Conservation (phyloP, 2,329 filamentous ascomycete species). For the Sordariomycetes sp. region DNA sequence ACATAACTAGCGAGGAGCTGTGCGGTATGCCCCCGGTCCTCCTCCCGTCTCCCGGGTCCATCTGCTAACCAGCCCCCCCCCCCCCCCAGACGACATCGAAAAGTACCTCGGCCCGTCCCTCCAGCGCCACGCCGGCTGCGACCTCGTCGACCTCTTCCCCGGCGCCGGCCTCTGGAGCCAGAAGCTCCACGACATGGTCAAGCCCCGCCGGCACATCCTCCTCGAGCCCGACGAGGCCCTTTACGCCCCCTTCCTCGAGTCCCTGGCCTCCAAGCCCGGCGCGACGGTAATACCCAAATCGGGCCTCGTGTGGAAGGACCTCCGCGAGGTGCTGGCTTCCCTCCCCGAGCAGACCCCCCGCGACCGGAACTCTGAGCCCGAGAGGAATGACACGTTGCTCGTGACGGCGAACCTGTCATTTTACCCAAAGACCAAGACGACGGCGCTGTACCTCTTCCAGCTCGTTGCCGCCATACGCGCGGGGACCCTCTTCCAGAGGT, state of each 20-base stretch:
- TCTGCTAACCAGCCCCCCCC: neutral
- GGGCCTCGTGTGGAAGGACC: constrained; percentile 46
- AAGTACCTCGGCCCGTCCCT: constrained; percentile 57
- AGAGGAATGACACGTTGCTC: constrained; percentile 60
- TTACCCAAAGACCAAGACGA: constrained; percentile 34
- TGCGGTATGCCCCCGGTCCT: constrained; percentile 22
- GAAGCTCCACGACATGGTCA: constrained; percentile 59
- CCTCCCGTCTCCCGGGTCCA: neutral
- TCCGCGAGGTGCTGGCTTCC: constrained; percentile 34
- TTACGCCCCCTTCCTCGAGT: constrained; percentile 48
- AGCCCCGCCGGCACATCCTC: constrained; percentile 72
- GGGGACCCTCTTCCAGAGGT: constrained; percentile 52
- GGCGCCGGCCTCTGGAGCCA: constrained; percentile 67
- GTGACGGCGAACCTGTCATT: constrained; percentile 55
- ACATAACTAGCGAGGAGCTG: constrained; percentile 36
- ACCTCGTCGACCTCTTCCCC: constrained; percentile 79
- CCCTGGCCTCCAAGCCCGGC: constrained; percentile 35
- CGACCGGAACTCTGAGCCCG: constrained; percentile 23
- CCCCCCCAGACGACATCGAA: constrained; percentile 48
- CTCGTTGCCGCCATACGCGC: constrained; percentile 45
- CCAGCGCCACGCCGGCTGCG: constrained; percentile 59
- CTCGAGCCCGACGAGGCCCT: constrained; percentile 54
- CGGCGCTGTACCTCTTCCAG: constrained; percentile 45
- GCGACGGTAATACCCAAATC: constrained; percentile 39
- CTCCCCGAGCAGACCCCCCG: constrained; percentile 40